Percentiles rank a stretch among this genome's conserved stretches.
These are phyloP conservation scores for Phytophthora boehmeriae DNA, from an alignment of 352 stramenopile species.

Conservation along the genomic window DNA sequence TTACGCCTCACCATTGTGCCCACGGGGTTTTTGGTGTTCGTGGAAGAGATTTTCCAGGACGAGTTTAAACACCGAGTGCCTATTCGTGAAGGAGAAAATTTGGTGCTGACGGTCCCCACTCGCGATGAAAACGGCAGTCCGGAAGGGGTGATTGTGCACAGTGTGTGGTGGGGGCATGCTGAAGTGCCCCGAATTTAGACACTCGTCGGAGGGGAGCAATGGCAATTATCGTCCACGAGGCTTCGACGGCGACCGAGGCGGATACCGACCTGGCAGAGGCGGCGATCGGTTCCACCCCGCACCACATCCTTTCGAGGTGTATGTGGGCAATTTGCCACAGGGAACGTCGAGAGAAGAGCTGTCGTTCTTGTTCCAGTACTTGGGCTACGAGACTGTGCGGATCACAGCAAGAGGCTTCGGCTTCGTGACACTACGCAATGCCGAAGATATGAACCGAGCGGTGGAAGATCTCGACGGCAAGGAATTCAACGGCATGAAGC, in stretches of 20 bases:
- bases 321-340: conserved; percentile 83
- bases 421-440: conserved; percentile 81
- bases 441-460: conserved; percentile 79
- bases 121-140: conserved; percentile 78
- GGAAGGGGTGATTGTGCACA: conserved; percentile 77
- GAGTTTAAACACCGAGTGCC: conserved; percentile 86
- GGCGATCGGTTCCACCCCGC: conserved; percentile 52
- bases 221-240: conserved; percentile 41
- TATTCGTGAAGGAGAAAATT: conserved; percentile 83
- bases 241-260: conserved; percentile 46
- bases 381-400: conserved; percentile 83
- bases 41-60: conserved; percentile 85
- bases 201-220: conserved; percentile 46
- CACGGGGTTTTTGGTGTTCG: conserved; percentile 76
- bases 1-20: conserved; percentile 73
- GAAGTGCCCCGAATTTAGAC: conserved; percentile 74
- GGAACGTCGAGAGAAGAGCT: conserved; percentile 82
- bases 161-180: conserved; percentile 84
- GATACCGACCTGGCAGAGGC: conserved; percentile 38
- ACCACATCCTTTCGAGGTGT: conserved; percentile 79
- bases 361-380: conserved; percentile 81
- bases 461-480: conserved; percentile 83
- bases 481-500: conserved; percentile 81
- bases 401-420: conserved; percentile 84
- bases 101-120: conserved; percentile 76